These are phyloP conservation scores for Citrus unshiu DNA, from an alignment of 345 rosid genomes.

Conservation along the genomic window DNA sequence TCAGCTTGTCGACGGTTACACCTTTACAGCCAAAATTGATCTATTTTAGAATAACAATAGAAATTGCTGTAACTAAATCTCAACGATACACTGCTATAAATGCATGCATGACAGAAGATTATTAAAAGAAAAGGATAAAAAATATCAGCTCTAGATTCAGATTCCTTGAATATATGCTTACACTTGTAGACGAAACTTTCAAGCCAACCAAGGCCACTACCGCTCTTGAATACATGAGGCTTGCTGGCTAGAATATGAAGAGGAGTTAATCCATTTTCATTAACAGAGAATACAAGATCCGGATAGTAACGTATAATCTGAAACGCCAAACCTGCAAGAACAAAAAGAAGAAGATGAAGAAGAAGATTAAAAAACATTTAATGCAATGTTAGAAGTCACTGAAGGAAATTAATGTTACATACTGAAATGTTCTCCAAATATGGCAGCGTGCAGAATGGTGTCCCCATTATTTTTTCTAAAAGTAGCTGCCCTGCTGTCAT, in stretches of 20 bases:
- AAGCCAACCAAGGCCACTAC: neutral
- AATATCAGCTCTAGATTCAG: too few relatives aligned
- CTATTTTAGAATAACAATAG: neutral
- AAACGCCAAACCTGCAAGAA: conserved; percentile 4
- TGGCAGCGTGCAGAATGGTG: conserved; percentile 32
- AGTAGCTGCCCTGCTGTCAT: neutral
- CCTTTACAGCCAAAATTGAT: neutral
- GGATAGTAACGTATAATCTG: conserved; percentile 5
- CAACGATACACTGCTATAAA: neutral
- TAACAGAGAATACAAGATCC: neutral
- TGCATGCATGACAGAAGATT: neutral
- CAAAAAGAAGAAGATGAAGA: too few relatives aligned
- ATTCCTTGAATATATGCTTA: neutral
- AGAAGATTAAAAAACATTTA: neutral
- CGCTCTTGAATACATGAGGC: conserved; percentile 17
- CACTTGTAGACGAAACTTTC: conserved; percentile 11
- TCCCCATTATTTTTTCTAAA: conserved; percentile 2
- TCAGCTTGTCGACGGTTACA: neutral
- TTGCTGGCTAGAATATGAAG: conserved; percentile 20
- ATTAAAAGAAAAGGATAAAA: too few relatives aligned
- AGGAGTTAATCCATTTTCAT: conserved; percentile 12
- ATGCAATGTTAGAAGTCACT: neutral
- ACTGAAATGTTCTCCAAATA: conserved; percentile 6
- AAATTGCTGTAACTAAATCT: too few relatives aligned
- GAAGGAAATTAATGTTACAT: neutral